Percentiles rank a stretch among this genome's conserved stretches.
These are phyloP conservation scores for Sphenostylis stenocarpa DNA, from an alignment of 306 rosid genomes.

Conservation along the genomic window DNA sequence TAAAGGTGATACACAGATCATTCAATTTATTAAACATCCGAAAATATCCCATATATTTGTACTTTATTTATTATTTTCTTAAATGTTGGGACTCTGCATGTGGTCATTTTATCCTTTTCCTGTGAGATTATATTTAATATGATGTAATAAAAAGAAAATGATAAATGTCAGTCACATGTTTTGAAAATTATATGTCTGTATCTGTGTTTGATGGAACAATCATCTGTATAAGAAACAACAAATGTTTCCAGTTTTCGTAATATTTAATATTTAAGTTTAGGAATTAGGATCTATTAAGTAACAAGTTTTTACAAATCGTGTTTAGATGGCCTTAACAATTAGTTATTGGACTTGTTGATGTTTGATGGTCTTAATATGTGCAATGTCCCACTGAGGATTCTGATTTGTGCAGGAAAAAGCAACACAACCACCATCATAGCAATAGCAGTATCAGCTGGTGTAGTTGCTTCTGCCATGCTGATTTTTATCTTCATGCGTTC, in stretches of 20 bases:
- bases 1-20: too few species aligned
- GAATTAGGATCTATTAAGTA: neutral
- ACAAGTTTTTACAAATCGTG: neutral
- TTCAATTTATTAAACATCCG: too few species aligned
- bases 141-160: too few species aligned
- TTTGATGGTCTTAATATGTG: neutral
- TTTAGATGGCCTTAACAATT: neutral
- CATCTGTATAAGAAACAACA: neutral
- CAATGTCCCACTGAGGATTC: neutral
- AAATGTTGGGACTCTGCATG: too few species aligned
- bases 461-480: conserved; percentile 24
- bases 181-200: too few species aligned
- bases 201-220: neutral
- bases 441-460: conserved; percentile 23
- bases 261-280: neutral
- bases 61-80: too few species aligned
- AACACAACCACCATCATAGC: neutral
- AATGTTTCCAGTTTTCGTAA: neutral
- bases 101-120: too few species aligned
- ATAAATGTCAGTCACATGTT: too few species aligned
- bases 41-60: too few species aligned
- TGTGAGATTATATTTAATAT: too few species aligned
- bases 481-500: conserved; percentile 20
- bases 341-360: neutral
- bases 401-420: conserved; percentile 44